phyloP scores from a whole-genome alignment of 2,329 filamentous ascomycete species.

The Microcera coccophila region DNA sequence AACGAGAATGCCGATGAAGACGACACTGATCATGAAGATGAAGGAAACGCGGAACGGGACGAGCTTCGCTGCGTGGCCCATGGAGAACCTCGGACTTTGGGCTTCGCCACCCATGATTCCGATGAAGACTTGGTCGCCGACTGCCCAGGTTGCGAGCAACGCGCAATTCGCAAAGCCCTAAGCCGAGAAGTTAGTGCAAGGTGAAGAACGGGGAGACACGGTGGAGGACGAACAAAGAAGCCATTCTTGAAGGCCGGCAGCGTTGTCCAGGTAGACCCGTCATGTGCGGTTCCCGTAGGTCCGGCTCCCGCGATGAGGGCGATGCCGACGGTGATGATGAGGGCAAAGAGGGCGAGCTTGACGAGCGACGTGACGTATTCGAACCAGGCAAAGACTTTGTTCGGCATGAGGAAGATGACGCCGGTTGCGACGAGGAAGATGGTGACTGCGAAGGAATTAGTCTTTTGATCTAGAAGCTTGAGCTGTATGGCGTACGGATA shows the following conservation, averaged over 20 bases:
- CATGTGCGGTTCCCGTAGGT: conserved; percentile 2
- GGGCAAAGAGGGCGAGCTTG: conserved; percentile 7
- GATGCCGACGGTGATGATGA: conserved; percentile 6
- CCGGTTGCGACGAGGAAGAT: conserved; percentile 2
- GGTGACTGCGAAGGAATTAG: conserved; percentile 2
- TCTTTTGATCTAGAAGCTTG: too few species aligned
- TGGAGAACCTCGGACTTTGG: conserved; percentile 12
- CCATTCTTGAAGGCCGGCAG: conserved; percentile 8
- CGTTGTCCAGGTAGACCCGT: conserved; percentile 5
- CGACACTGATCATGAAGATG: conserved; percentile 17
- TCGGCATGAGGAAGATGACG: conserved; percentile 3
- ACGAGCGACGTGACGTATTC: conserved; percentile 6
- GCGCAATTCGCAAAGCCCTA: conserved; percentile 18
- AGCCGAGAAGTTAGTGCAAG: neutral
- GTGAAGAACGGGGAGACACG: conserved; percentile 56
- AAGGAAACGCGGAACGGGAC: conserved; percentile 18
- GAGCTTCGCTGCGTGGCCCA: conserved; percentile 18
- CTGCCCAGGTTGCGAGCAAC: conserved; percentile 18
- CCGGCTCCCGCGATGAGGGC: conserved; percentile 6
- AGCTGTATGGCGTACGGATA: conserved; percentile 1
- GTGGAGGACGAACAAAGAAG: conserved; percentile 51
- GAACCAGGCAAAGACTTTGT: conserved; percentile 8
- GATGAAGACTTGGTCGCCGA: conserved; percentile 21
- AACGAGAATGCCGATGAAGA: conserved; percentile 17
- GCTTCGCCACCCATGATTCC: conserved; percentile 23